Conservation (phyloP, 768 basidiomycete genomes). For the Trametes sanguinea region DNA sequence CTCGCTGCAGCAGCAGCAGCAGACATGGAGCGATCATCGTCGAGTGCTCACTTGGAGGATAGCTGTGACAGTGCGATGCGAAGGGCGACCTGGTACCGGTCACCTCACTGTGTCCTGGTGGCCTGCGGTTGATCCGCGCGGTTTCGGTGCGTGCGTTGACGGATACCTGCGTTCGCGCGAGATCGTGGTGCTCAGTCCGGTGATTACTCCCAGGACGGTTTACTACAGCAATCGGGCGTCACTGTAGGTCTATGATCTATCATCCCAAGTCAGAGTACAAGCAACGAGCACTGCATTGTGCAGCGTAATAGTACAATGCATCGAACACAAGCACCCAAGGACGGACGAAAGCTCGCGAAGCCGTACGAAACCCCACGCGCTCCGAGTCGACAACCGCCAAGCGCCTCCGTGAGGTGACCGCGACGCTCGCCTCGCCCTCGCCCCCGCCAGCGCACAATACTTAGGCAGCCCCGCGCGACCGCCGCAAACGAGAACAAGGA, state of each 20-base stretch:
- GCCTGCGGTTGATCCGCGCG: conserved; percentile 28
- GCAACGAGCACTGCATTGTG: too few relatives aligned
- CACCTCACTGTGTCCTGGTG: conserved; percentile 8
- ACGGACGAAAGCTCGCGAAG: neutral
- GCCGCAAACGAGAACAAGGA: neutral
- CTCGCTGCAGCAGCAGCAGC: too few relatives aligned
- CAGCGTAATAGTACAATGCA: too few relatives aligned
- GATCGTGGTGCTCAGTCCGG: neutral
- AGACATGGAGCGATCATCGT: too few relatives aligned
- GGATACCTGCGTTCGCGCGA: conserved; percentile 1
- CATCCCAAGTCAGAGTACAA: too few relatives aligned
- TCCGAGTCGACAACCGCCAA: neutral
- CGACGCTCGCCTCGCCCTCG: neutral
- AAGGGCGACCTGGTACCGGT: neutral
- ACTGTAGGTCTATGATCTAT: too few relatives aligned
- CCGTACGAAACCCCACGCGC: neutral
- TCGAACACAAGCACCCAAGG: too few relatives aligned
- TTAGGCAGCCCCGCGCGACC: neutral
- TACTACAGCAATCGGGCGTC: too few relatives aligned
- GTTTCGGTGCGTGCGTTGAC: conserved; percentile 24
- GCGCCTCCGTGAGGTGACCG: neutral
- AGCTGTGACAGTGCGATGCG: too few relatives aligned
- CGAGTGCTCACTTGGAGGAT: too few relatives aligned
- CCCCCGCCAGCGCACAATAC: neutral
- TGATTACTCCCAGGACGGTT: neutral